Conservation (phyloP, 208 protist genomes). For the Crithidia fasciculata region DNA sequence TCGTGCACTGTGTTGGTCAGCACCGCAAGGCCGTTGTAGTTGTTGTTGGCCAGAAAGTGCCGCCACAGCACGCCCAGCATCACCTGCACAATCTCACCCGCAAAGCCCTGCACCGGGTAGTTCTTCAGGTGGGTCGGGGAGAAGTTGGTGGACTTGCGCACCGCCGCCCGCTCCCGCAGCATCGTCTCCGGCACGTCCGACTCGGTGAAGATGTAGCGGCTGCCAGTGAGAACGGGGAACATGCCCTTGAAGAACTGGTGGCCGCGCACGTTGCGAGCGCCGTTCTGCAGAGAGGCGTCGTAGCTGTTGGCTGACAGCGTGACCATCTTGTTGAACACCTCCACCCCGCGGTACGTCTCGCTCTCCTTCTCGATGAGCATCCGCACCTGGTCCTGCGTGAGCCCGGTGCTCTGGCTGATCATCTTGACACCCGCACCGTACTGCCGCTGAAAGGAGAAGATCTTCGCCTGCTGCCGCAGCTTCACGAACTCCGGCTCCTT, state of each 20-base stretch:
- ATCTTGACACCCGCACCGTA: slow-evolving; percentile 93
- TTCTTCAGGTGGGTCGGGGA: slow-evolving; percentile 93
- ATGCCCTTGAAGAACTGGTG: slow-evolving; percentile 93
- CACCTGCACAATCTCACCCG: slow-evolving; percentile 93
- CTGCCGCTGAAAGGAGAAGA: slow-evolving; percentile 94
- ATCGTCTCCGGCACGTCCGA: slow-evolving; percentile 85
- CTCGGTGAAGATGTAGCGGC: slow-evolving; percentile 91
- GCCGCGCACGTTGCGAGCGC: slow-evolving; percentile 81
- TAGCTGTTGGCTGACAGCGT: slow-evolving; percentile 89
- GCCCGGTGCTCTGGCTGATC: slow-evolving; percentile 91
- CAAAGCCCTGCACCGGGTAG: slow-evolving; percentile 94
- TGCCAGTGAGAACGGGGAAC: slow-evolving; percentile 91
- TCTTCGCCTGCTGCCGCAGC: slow-evolving; percentile 92
- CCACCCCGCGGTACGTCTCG: slow-evolving; percentile 87
- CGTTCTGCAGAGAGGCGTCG: slow-evolving; percentile 88
- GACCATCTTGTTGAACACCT: slow-evolving; percentile 92
- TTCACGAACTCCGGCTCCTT: slow-evolving; percentile 94
- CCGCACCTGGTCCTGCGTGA: slow-evolving; percentile 91
- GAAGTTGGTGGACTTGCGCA: slow-evolving; percentile 91
- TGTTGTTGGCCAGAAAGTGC: slow-evolving; percentile 82
- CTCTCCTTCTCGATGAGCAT: slow-evolving; percentile 92
- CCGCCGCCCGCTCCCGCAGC: slow-evolving; percentile 48
- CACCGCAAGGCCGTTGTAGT: slow-evolving; percentile 91
- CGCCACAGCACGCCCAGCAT: slow-evolving; percentile 93
- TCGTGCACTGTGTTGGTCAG: slow-evolving; percentile 95